These are phyloP conservation scores for Lactarius tabidus DNA, from an alignment of 768 basidiomycete genomes.

Conservation along the genomic window DNA sequence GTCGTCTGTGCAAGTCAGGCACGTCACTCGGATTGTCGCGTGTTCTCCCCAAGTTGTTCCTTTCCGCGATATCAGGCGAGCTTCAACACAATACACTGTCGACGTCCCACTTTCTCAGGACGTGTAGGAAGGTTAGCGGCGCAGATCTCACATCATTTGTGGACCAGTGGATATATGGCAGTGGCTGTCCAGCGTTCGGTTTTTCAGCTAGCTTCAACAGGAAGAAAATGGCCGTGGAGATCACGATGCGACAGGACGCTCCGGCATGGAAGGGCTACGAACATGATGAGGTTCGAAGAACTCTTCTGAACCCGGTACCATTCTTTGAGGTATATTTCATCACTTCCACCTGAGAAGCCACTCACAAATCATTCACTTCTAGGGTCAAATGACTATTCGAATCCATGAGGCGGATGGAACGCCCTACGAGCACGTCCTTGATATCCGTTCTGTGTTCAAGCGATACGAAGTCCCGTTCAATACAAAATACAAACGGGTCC, in stretches of 20 bases:
- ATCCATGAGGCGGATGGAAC: constrained; percentile 99
- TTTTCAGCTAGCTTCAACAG: constrained; percentile 91
- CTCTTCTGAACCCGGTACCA: constrained; percentile 71
- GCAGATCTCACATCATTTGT: constrained; percentile 87
- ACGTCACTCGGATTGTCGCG: constrained; percentile 92
- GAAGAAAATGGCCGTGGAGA: constrained; percentile 98
- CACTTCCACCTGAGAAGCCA: neutral
- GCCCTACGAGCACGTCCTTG: constrained; percentile 96
- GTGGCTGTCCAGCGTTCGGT: constrained; percentile 88
- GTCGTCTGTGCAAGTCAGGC: constrained; percentile 89
- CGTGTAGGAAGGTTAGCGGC: constrained; percentile 89
- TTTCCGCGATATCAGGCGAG: constrained; percentile 91
- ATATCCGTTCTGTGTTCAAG: constrained; percentile 82
- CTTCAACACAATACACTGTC: constrained; percentile 80
- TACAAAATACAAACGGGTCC: constrained; percentile 95
- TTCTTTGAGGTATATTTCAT: constrained; percentile 67
- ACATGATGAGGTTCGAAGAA: constrained; percentile 62
- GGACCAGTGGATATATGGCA: constrained; percentile 99
- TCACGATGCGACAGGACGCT: constrained; percentile 86
- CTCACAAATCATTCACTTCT: constrained; percentile 1
- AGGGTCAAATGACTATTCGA: constrained; percentile 98
- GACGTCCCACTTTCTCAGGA: constrained; percentile 86
- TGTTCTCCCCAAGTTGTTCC: constrained; percentile 90
- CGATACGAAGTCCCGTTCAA: constrained; percentile 99
- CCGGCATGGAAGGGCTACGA: constrained; percentile 68